Base-by-base conservation (phyloP, 306 rosid species). In the Ormosia semicastrata region DNA sequence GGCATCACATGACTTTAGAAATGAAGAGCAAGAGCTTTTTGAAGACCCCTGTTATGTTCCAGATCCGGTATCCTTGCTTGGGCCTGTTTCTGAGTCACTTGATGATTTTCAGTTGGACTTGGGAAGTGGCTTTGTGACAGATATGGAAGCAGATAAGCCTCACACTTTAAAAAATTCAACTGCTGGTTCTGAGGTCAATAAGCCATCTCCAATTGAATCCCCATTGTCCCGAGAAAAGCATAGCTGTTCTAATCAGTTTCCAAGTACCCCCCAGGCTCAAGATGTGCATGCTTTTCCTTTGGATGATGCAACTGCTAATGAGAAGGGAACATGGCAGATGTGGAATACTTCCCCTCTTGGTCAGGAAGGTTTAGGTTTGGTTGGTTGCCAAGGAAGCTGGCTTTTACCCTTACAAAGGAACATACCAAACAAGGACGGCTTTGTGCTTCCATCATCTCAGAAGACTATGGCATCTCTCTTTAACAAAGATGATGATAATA, bases 41-140 rank as follows among this genome's bases (percentile, higher is more conserved):
- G 98, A 96, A 91, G 99, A 96, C 65, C 99, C 98, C 0, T 92
- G 98, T 86, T 93, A 93, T 81, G 91, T 87, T 79, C 99, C 98
- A 0, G 93, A 92, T 87, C 98, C 95, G 6, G 90, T 86, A 46
- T 89, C 98, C 36, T 88, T 96, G 75, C 89, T 96, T 81, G 99
- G 99, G 59, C 97, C 99, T 18, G 98, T 96, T 87, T 96, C 98
- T 30, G 98, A 93, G 89, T 96, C 98, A 2, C 97, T 96, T 62
- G 92, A 93, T 78, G 89, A 95, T 87, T 95, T 95, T 86, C 98
- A 92, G 81, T 82, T 87, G 77, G 97, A 95, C 83, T 53, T 88
- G 80, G 97, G 97, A 59, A 77, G 86, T 63, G 83, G 92, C 79
- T 92, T 87, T 85, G 87, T 82, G 78, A 66, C 75, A 58, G 97